Conservation (phyloP, 1,139 yeast genomes). For the Meyerozyma athensensis region DNA sequence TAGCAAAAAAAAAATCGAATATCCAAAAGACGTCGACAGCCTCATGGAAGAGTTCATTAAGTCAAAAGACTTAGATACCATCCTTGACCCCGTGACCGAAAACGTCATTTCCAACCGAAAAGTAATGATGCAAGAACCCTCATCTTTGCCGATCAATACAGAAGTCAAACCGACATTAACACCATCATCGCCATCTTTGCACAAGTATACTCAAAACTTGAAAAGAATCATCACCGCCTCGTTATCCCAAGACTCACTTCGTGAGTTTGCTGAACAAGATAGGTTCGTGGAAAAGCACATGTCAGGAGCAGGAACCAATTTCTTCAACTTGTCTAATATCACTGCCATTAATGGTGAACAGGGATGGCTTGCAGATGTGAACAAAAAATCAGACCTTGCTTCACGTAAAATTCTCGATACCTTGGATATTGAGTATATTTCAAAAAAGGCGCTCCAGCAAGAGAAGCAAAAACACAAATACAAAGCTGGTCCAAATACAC, state of each 20-base stretch:
- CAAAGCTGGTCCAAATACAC: slow-evolving; percentile 7
- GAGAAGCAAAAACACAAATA: slow-evolving; percentile 15
- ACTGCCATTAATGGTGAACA: slow-evolving; percentile 16
- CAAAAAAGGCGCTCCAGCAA: slow-evolving; percentile 11
- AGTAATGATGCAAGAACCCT: slow-evolving; percentile 8
- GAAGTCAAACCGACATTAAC: background rate
- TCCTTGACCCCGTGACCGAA: slow-evolving; percentile 5
- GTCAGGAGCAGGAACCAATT: slow-evolving; percentile 16
- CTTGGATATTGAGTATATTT: slow-evolving; percentile 17
- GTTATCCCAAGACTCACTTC: slow-evolving; percentile 8
- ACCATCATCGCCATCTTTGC: slow-evolving; percentile 8
- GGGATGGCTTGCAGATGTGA: slow-evolving; percentile 17
- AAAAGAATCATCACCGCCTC: slow-evolving; percentile 8
- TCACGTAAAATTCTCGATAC: slow-evolving; percentile 18
- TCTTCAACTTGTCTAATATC: slow-evolving; percentile 30
- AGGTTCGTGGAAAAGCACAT: slow-evolving; percentile 17
- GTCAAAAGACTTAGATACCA: slow-evolving; percentile 20
- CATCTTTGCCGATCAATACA: slow-evolving; percentile 8
- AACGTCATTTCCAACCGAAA: slow-evolving; percentile 9
- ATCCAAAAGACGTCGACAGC: slow-evolving; percentile 10
- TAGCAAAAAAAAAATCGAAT: background rate
- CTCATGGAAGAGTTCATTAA: slow-evolving; percentile 28
- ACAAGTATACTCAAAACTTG: slow-evolving; percentile 8
- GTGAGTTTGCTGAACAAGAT: slow-evolving; percentile 21
- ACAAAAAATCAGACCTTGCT: slow-evolving; percentile 10